Conservation (phyloP, 2,329 filamentous ascomycete species). For the Gnomoniopsis smithogilvyi region DNA sequence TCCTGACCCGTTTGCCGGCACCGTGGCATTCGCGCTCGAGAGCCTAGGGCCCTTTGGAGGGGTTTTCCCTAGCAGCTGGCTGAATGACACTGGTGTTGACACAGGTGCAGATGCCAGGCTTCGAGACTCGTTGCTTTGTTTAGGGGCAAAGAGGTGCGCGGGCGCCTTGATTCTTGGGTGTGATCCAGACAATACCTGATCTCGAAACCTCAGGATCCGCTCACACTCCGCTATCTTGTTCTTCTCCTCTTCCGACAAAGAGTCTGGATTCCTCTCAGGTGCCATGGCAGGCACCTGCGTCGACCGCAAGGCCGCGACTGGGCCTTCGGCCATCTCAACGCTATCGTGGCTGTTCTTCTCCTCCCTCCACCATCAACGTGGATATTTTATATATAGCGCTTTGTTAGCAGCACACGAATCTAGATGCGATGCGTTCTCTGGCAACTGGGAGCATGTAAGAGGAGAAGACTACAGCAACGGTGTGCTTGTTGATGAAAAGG, state of each 20-base stretch:
- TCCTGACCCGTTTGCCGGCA: background rate
- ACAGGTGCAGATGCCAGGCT: conserved; percentile 19
- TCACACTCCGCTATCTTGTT: conserved; percentile 68
- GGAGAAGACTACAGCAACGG: background rate
- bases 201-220: conserved; percentile 76
- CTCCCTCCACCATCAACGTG: background rate
- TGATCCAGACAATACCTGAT: conserved; percentile 75
- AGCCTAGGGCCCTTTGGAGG: conserved; percentile 16
- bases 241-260: conserved; percentile 43
- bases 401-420: background rate
- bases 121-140: conserved; percentile 18
- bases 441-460: background rate
- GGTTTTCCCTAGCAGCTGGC: conserved; percentile 5
- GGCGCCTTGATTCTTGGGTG: conserved; percentile 62
- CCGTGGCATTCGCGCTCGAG: conserved; percentile 11
- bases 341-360: background rate
- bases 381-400: background rate
- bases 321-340: conserved; percentile 20
- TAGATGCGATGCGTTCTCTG: background rate
- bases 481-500: background rate
- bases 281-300: conserved; percentile 6
- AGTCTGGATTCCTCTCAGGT: conserved; percentile 16
- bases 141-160: conserved; percentile 33
- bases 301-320: conserved; percentile 15
- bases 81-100: conserved; percentile 20